A percentile compares a stretch with the other conserved stretches of the same genome.
These are phyloP conservation scores for Penicillium silybi DNA, from an alignment of 495 filamentous ascomycete species.

Conservation along the genomic window DNA sequence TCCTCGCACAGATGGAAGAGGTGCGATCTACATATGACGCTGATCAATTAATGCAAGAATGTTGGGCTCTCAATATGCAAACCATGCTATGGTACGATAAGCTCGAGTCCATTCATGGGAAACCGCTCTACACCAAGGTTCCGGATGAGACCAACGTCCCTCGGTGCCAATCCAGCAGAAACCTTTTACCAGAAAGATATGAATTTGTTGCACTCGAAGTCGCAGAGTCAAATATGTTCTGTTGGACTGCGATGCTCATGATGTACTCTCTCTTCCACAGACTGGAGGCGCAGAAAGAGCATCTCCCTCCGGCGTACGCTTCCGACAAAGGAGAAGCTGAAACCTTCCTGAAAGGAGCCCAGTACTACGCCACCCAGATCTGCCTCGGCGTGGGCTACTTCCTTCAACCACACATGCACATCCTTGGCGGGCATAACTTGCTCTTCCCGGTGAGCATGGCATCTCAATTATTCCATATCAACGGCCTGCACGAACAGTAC, in stretches of 20 bases:
- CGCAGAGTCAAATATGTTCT: constrained; percentile 10
- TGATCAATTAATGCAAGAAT: not conserved
- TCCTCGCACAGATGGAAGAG: constrained; percentile 3
- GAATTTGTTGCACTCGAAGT: constrained; percentile 7
- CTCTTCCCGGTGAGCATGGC: constrained; percentile 14
- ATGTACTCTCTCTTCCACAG: constrained; percentile 8
- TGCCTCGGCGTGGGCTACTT: constrained; percentile 16
- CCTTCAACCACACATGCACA: constrained; percentile 18
- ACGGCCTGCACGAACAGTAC: constrained; percentile 11
- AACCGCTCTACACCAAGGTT: constrained; percentile 2
- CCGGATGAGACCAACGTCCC: constrained; percentile 1
- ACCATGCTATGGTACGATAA: constrained; percentile 5
- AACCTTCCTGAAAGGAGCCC: not conserved
- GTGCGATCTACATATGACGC: constrained; percentile 1
- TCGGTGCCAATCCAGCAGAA: not conserved
- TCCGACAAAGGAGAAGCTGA: not conserved
- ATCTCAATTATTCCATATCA: constrained; percentile 12
- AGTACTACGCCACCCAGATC: constrained; percentile 10
- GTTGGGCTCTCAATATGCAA: not conserved
- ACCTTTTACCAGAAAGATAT: constrained; percentile 5
- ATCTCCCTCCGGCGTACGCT: not conserved
- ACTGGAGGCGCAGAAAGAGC: constrained; percentile 1
- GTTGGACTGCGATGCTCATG: constrained; percentile 8
- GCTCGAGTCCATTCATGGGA: not conserved
- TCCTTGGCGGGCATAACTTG: constrained; percentile 14